Conservation (phyloP, 257 asterid genomes). For the Lantana camara region DNA sequence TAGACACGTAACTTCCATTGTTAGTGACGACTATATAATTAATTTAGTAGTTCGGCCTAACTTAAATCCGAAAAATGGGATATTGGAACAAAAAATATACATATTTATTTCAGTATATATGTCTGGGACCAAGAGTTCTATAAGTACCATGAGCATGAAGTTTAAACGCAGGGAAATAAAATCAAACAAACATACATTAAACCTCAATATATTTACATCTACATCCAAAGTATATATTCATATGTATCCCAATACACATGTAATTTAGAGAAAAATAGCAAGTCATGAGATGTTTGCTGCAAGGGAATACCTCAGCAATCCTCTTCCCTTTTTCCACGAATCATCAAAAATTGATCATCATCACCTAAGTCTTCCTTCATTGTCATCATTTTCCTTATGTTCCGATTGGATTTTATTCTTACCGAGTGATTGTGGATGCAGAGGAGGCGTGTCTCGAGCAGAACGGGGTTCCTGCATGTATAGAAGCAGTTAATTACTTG, state of each 20-base stretch:
- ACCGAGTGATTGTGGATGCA: constrained; percentile 38
- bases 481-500: not conserved
- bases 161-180: not conserved
- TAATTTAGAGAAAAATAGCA: not conserved
- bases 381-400: constrained; percentile 45
- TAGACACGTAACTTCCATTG: too few relatives aligned
- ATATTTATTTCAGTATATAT: too few relatives aligned
- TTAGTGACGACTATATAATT: too few relatives aligned
- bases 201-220: constrained; percentile 36
- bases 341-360: constrained; percentile 41
- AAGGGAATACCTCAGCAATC: constrained; percentile 16
- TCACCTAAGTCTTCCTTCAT: constrained; percentile 46
- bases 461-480: constrained; percentile 70
- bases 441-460: constrained; percentile 50
- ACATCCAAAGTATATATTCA: constrained; percentile 9
- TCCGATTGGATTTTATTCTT: constrained; percentile 33
- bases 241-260: not conserved
- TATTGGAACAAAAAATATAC: too few relatives aligned
- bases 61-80: too few relatives aligned
- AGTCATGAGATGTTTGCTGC: not conserved
- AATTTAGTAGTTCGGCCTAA: too few relatives aligned
- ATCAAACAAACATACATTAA: constrained; percentile 3
- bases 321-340: constrained; percentile 28
- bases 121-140: not conserved
- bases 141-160: not conserved